A percentile compares a stretch with the other conserved stretches of the same genome.
phyloP scores from a whole-genome alignment of 1,284 basidiomycete species.

The Malassezia psittaci region DNA sequence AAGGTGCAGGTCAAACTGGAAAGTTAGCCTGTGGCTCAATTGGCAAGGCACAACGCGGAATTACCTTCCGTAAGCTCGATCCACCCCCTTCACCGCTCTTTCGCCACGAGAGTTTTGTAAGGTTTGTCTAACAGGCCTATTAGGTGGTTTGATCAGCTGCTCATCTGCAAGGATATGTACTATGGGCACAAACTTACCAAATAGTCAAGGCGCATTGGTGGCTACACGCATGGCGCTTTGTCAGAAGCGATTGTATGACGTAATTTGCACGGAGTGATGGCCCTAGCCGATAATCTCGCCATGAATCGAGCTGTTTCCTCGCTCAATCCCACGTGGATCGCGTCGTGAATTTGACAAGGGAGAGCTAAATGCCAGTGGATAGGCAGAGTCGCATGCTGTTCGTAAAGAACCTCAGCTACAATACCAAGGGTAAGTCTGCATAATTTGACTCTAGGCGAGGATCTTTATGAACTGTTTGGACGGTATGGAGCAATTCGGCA shows the following conservation, averaged over 20 bases:
- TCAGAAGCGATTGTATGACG: not conserved
- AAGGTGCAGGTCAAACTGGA: too few species aligned
- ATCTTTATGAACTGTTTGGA: slow-evolving; percentile 93
- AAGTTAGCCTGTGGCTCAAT: too few species aligned
- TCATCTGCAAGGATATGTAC: slow-evolving; percentile 2
- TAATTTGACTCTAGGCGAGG: slow-evolving; percentile 56
- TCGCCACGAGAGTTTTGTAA: not conserved
- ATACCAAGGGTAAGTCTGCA: slow-evolving; percentile 55
- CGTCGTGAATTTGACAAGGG: too few species aligned
- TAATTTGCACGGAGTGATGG: not conserved
- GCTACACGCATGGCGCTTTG: too few species aligned
- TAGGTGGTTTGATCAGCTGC: not conserved
- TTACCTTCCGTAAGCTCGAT: not conserved
- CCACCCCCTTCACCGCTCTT: not conserved
- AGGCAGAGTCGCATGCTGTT: slow-evolving; percentile 37
- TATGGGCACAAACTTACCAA: not conserved
- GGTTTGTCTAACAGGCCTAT: not conserved
- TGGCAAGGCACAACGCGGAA: too few species aligned
- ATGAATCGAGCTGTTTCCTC: too few species aligned
- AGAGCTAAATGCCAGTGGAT: not conserved
- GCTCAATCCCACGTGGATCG: too few species aligned
- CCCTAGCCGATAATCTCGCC: too few species aligned
- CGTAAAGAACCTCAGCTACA: slow-evolving; percentile 72
- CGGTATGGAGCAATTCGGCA: slow-evolving; percentile 94
- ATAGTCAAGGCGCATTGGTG: not conserved